Evolutionary conservation across 441 rosid species (phyloP).

Genomic region (Erysimum cheiri): DNA sequence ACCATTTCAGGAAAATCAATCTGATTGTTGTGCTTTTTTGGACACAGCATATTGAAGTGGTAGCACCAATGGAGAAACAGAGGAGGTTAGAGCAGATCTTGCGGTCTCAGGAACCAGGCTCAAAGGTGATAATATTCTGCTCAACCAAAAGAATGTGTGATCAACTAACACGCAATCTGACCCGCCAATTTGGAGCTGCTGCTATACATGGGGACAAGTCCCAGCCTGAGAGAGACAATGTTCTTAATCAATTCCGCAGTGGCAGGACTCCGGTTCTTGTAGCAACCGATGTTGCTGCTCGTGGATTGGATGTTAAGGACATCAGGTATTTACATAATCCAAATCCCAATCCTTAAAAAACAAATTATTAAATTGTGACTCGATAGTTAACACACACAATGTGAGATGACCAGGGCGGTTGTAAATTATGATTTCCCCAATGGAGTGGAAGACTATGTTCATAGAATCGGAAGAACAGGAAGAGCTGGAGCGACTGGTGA

Average conservation of each 20-base stretch:
- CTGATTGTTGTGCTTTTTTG: slow-evolving; percentile 21
- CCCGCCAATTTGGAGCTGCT: slow-evolving; percentile 91
- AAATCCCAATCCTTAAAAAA: neutral
- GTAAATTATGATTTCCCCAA: slow-evolving; percentile 95
- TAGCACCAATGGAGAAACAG: slow-evolving; percentile 89
- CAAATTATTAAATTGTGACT: neutral
- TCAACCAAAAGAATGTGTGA: slow-evolving; percentile 99
- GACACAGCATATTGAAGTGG: slow-evolving; percentile 74
- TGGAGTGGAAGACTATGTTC: slow-evolving; percentile 98
- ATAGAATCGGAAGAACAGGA: slow-evolving; percentile 98
- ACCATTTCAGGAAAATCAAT: neutral
- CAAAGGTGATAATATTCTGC: slow-evolving; percentile 92
- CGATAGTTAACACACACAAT: neutral
- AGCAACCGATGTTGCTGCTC: slow-evolving; percentile 99
- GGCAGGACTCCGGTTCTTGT: slow-evolving; percentile 97
- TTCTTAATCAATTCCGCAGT: slow-evolving; percentile 80
- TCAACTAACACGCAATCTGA: slow-evolving; percentile 85
- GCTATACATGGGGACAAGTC: slow-evolving; percentile 99
- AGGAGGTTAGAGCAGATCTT: slow-evolving; percentile 92
- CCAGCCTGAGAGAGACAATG: slow-evolving; percentile 91
- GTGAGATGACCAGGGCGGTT: slow-evolving; percentile 71
- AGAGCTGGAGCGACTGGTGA: slow-evolving; percentile 98
- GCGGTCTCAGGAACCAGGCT: slow-evolving; percentile 93
- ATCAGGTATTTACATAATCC: slow-evolving; percentile 61
- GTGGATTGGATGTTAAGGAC: slow-evolving; percentile 96